phyloP scores from a whole-genome alignment of 2,329 filamentous ascomycete species.

The Dryadomyces quercus-mongolicae region DNA sequence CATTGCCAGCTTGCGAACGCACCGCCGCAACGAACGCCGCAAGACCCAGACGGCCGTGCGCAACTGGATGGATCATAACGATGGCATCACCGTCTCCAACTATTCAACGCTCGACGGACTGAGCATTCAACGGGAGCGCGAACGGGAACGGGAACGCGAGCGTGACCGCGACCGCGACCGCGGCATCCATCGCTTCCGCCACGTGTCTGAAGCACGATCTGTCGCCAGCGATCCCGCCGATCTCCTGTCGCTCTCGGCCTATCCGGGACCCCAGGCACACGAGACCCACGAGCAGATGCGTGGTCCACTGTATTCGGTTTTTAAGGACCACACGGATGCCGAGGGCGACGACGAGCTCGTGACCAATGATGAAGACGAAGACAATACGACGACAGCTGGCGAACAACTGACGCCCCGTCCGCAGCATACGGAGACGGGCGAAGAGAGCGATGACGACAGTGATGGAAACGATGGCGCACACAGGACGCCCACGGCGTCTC shows the following conservation, averaged over 20 bases:
- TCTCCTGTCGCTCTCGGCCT: slow-evolving; percentile 37
- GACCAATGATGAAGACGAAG: slow-evolving; percentile 62
- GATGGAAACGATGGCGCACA: slow-evolving; percentile 34
- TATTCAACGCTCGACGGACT: slow-evolving; percentile 39
- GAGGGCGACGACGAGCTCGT: slow-evolving; percentile 86
- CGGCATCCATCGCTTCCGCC: slow-evolving; percentile 31
- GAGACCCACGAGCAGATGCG: neutral
- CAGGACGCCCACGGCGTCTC: slow-evolving; percentile 36
- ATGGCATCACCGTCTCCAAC: slow-evolving; percentile 35
- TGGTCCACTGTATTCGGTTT: slow-evolving; percentile 22
- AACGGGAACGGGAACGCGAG: too few relatives aligned
- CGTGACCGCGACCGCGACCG: slow-evolving; percentile 1
- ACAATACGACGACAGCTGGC: slow-evolving; percentile 9
- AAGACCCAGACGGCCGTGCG: slow-evolving; percentile 74
- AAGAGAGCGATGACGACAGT: slow-evolving; percentile 54
- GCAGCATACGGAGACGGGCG: neutral
- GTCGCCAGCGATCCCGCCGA: slow-evolving; percentile 53
- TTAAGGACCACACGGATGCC: slow-evolving; percentile 60
- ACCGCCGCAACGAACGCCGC: slow-evolving; percentile 50
- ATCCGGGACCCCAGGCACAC: slow-evolving; percentile 14
- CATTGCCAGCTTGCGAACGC: slow-evolving; percentile 45
- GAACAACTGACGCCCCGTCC: slow-evolving; percentile 2
- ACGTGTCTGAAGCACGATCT: slow-evolving; percentile 45
- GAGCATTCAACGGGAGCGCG: slow-evolving; percentile 31
- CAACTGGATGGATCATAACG: slow-evolving; percentile 75